phyloP scores from a whole-genome alignment of 2,329 filamentous ascomycete species.

The Chaetomium sp. region DNA sequence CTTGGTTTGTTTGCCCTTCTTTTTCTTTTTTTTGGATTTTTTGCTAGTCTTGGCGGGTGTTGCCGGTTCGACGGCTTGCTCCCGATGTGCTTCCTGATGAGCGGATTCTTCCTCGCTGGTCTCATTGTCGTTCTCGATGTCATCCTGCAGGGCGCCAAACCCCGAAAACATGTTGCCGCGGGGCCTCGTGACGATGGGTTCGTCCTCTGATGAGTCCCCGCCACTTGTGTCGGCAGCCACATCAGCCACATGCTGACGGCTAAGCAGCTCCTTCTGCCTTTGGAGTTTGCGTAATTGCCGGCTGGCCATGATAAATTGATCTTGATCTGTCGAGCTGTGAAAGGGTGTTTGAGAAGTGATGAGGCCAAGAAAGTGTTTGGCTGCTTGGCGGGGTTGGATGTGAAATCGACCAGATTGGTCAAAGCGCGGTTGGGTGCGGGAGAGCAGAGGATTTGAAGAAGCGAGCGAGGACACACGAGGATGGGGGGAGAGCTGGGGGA shows the following conservation, averaged over 20 bases:
- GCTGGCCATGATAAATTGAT: slow-evolving; percentile 48
- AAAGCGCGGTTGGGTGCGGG: background rate
- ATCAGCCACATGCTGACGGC: slow-evolving; percentile 40
- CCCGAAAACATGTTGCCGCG: slow-evolving; percentile 52
- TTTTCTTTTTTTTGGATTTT: slow-evolving; percentile 43
- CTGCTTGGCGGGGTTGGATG: background rate
- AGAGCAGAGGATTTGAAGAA: background rate
- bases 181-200: slow-evolving; percentile 42
- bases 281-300: slow-evolving; percentile 56
- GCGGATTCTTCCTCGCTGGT: slow-evolving; percentile 27
- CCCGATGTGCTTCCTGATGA: slow-evolving; percentile 12
- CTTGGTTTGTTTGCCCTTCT: slow-evolving; percentile 45
- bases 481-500: background rate
- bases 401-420: background rate
- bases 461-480: too few species aligned
- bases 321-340: background rate
- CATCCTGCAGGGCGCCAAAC: slow-evolving; percentile 52
- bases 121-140: slow-evolving; percentile 42
- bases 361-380: background rate
- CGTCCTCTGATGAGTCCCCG: slow-evolving; percentile 36
- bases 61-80: slow-evolving; percentile 24
- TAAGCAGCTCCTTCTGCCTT: slow-evolving; percentile 51
- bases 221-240: slow-evolving; percentile 40
- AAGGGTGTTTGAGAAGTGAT: background rate
- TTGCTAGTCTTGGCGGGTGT: slow-evolving; percentile 43